phyloP scores from a whole-genome alignment of 1,284 basidiomycete genomes.

The Somion occarium region DNA sequence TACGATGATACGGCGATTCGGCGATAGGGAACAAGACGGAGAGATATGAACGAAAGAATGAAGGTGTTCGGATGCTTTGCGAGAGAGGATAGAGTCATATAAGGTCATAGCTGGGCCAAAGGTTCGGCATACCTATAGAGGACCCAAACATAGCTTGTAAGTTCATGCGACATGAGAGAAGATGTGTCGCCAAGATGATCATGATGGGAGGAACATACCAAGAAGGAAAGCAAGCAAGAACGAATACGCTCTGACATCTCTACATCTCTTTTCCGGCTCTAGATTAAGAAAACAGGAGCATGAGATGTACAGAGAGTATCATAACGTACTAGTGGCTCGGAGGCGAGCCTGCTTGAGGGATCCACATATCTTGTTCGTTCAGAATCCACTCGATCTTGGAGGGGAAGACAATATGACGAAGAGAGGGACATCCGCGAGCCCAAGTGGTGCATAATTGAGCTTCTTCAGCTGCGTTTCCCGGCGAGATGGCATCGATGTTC shows the following conservation, averaged over 20 bases:
- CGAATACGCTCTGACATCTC: no score
- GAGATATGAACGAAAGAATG: no score
- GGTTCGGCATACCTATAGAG: background rate
- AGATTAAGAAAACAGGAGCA: background rate
- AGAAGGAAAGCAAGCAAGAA: constrained; percentile 1
- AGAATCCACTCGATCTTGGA: constrained; percentile 37
- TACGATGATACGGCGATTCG: no score
- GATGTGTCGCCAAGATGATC: background rate
- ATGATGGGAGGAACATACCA: background rate
- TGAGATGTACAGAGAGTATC: background rate
- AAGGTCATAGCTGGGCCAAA: background rate
- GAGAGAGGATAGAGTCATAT: background rate
- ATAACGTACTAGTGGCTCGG: background rate
- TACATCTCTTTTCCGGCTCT: no score
- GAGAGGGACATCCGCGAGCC: constrained; percentile 47
- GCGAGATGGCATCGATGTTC: constrained; percentile 34
- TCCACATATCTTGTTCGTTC: constrained; percentile 21
- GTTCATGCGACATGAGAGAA: background rate
- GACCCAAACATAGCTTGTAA: background rate
- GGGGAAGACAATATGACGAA: constrained; percentile 52
- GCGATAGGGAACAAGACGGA: no score
- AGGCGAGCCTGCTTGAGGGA: constrained; percentile 8
- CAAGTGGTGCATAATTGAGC: constrained; percentile 47
- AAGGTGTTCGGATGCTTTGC: no score
- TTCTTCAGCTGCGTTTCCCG: constrained; percentile 44